These are phyloP conservation scores for Yarrowia sp. DNA, from an alignment of 805 yeast species.

Conservation along the genomic window DNA sequence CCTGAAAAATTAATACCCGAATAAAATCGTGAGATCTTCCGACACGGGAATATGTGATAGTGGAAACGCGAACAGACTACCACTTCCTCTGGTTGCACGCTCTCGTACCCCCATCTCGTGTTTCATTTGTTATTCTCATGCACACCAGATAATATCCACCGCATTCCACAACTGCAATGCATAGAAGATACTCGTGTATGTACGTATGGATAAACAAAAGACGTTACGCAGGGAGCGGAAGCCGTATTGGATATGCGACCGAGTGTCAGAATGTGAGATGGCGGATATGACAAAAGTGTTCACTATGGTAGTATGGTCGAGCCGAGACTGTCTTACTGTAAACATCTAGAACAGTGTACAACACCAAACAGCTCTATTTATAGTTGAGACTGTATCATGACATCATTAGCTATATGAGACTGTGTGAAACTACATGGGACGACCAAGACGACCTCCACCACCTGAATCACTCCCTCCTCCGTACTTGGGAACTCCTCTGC, in stretches of 20 bases:
- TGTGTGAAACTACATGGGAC: neutral
- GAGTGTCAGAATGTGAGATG: neutral
- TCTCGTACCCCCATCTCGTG: no score
- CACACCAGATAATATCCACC: neutral
- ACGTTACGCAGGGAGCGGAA: slow-evolving; percentile 20
- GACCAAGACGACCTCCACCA: neutral
- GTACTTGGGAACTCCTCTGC: neutral
- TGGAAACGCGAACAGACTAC: no score
- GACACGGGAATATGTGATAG: no score
- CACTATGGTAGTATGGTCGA: no score
- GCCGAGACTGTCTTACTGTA: no score
- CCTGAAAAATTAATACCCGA: neutral
- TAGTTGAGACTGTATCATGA: no score
- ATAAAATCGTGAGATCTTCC: no score
- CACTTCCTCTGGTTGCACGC: no score
- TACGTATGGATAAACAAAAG: slow-evolving; percentile 2
- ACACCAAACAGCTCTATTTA: no score
- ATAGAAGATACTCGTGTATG: slow-evolving; percentile 20
- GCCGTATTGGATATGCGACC: neutral
- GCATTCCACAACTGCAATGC: slow-evolving; percentile 7
- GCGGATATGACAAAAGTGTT: no score
- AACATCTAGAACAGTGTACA: no score
- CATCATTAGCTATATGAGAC: neutral
- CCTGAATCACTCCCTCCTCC: neutral
- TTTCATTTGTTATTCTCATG: no score